Percentiles rank a stretch among this genome's conserved stretches.
These are phyloP conservation scores for Scheffersomyces lignosus DNA, from an alignment of 805 yeast genomes.

Conservation along the genomic window DNA sequence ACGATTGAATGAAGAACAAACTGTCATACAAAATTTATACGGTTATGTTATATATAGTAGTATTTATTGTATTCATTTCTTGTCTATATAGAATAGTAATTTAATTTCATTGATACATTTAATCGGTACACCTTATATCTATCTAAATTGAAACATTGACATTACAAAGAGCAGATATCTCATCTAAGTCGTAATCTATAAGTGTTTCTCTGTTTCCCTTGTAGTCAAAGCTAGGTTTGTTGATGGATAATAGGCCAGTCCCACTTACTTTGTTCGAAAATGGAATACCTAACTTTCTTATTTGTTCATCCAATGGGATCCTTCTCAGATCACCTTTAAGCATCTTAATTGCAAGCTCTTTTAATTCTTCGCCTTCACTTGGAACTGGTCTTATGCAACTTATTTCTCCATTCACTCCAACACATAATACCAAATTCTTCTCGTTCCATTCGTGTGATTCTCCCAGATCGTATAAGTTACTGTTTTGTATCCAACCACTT, in stretches of 20 bases:
- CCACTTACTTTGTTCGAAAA: conserved; percentile 39
- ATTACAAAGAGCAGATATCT: conserved; percentile 11
- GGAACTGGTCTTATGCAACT: conserved; percentile 15
- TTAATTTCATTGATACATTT: no score
- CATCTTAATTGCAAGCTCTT: conserved; percentile 12
- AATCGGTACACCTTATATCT: no score
- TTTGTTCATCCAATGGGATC: conserved; percentile 11
- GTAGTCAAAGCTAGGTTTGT: conserved; percentile 37
- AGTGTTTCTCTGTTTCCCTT: conserved; percentile 21
- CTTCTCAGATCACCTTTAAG: conserved; percentile 4
- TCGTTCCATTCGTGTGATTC: not conserved
- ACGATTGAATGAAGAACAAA: no score
- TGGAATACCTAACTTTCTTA: conserved; percentile 30
- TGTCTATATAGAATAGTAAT: conserved; percentile 1
- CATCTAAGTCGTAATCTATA: conserved; percentile 38
- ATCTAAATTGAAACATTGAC: conserved; percentile 5
- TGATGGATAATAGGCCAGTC: conserved; percentile 35
- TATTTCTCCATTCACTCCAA: conserved; percentile 42
- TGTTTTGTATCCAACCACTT: conserved; percentile 19
- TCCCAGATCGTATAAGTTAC: conserved; percentile 3
- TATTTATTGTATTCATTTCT: conserved; percentile 1
- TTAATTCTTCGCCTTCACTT: conserved; percentile 13
- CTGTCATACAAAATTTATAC: no score
- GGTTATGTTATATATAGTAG: no score
- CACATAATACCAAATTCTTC: conserved; percentile 18